Conservation (phyloP, 2,329 filamentous ascomycete species). For the Pochonia chlamydosporia region DNA sequence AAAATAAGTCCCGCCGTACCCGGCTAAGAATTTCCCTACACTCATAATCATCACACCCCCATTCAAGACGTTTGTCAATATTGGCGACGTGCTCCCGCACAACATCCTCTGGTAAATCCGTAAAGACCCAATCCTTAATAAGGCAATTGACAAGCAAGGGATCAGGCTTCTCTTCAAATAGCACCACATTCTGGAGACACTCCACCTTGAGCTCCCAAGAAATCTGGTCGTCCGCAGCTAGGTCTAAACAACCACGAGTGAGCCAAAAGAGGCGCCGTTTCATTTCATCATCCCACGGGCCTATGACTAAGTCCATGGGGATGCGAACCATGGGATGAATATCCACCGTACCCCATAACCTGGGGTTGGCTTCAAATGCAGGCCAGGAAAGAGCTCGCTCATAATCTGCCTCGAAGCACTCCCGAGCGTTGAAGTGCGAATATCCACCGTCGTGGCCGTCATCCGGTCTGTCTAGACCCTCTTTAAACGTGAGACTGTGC, state of each 20-base stretch:
- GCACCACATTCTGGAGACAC: conserved; percentile 29
- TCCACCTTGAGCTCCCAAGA: conserved; percentile 37
- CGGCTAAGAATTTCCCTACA: conserved; percentile 18
- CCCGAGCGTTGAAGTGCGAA: conserved; percentile 24
- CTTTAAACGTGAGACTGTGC: conserved; percentile 19
- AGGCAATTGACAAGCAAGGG: conserved; percentile 25
- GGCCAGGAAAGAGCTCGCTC: conserved; percentile 18
- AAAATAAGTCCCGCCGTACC: conserved; percentile 5
- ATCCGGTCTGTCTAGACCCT: background rate
- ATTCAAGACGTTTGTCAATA: conserved; percentile 23
- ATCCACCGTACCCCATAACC: conserved; percentile 23
- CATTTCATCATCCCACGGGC: conserved; percentile 34
- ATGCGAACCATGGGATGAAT: conserved; percentile 34
- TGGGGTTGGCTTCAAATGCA: conserved; percentile 13
- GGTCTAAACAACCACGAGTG: conserved; percentile 29
- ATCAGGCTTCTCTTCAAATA: conserved; percentile 22
- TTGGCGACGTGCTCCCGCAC: conserved; percentile 18
- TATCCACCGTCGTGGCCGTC: conserved; percentile 18
- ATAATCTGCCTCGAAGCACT: conserved; percentile 33
- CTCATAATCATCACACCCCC: conserved; percentile 21
- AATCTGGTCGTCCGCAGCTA: conserved; percentile 20
- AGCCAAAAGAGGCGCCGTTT: conserved; percentile 41
- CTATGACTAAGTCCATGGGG: conserved; percentile 32
- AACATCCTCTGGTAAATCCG: conserved; percentile 22
- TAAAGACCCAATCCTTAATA: conserved; percentile 20